Evolutionary conservation across 208 protist genomes (phyloP).

Genomic region (Leptomonas pyrrhocoris): DNA sequence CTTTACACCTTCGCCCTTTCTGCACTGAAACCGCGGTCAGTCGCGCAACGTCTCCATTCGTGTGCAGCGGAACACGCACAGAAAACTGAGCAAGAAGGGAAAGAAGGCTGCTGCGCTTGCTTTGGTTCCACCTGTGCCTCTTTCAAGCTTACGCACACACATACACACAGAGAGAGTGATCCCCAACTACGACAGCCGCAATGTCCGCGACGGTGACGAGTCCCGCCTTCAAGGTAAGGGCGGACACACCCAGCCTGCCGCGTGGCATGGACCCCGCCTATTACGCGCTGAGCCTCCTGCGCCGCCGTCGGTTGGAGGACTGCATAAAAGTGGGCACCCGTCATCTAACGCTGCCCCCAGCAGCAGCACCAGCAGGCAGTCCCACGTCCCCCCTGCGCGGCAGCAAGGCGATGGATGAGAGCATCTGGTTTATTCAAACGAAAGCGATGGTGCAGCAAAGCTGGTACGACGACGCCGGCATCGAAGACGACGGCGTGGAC

Average conservation of each 20-base stretch:
- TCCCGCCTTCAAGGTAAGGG: background rate
- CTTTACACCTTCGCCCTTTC: background rate
- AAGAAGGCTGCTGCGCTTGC: no score
- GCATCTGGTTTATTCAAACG: conserved; percentile 94
- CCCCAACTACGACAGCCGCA: no score
- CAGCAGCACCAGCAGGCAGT: conserved; percentile 4
- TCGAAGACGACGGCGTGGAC: conserved; percentile 94
- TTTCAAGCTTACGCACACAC: no score
- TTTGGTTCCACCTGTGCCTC: no score
- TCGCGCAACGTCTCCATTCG: no score
- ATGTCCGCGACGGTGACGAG: background rate
- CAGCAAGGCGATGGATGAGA: conserved; percentile 47
- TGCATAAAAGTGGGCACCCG: conserved; percentile 80
- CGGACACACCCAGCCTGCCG: conserved; percentile 38
- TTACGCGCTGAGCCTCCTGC: conserved; percentile 88
- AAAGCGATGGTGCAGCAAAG: conserved; percentile 89
- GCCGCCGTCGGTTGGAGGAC: conserved; percentile 83
- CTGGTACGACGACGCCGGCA: conserved; percentile 96
- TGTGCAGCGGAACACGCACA: no score
- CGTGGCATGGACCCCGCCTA: conserved; percentile 89
- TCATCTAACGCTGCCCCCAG: conserved; percentile 49
- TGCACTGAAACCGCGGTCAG: no score
- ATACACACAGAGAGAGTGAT: no score
- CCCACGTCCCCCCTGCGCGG: background rate
- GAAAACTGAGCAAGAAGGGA: no score